Evolutionary conservation across 2,329 filamentous ascomycete species (phyloP), one percentile per base, ranked within the genome.

Genomic region (Juglanconis oblonga): DNA sequence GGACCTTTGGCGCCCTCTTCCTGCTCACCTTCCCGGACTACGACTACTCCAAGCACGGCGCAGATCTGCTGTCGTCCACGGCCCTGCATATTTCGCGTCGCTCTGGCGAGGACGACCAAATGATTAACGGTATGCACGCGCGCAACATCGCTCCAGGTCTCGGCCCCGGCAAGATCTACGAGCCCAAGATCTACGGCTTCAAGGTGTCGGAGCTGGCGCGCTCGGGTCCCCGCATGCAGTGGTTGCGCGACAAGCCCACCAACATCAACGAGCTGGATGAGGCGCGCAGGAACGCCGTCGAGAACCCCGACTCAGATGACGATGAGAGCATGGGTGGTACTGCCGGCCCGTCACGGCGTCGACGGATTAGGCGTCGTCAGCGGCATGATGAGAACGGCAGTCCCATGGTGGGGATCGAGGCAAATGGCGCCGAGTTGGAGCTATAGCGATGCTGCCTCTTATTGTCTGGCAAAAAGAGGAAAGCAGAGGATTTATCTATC

Each of bases 11-110:
- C 63, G 92, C 92, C 50, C 86, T 99, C 62, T 99, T 99, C 79
- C 92, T 99, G 73, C 94, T 99, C 81, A 99, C 94, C 44, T 99
- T 98, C 75, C 94, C 95, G 40, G 95, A 99, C 72, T 90, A 97
- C 71, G 92, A 97, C 67, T 86, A 98, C 62, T 88, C 87, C 36
- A 88, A 89, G 69, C 86, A 87, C 67, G 87, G 87, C 59, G 78
- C 81, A 57, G 83, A 88, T 53, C 77, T 82, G n/a, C 76, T 89
- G 14, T 70, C 75, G 6, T 72, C 70, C 58, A 69, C 68, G 54
- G 73, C 74, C 50, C 35, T 64, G 53, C 59, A 62, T 42, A 62
- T 62, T 24, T 53, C 64, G 68, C 67, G 65, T 70, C 75, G 69
- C 42, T 67, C 65, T n/a, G 62, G 57, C 49, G 77, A 79, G 32